phyloP scores from a whole-genome alignment of 306 rosid genomes.

The Cucurbita moschata region DNA sequence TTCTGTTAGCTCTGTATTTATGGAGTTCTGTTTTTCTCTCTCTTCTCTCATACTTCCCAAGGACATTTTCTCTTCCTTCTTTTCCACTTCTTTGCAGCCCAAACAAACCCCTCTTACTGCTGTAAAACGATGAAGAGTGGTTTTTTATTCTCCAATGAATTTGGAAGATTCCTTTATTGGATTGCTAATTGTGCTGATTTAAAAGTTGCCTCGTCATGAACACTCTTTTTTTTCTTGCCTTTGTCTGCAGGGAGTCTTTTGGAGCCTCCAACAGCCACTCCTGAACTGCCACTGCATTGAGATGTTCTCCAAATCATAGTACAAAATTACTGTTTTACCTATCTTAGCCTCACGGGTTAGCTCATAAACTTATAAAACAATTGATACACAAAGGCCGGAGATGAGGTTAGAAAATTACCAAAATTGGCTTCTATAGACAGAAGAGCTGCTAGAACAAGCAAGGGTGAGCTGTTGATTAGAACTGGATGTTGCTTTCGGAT shows the following conservation, averaged over 20 bases:
- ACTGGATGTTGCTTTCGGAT: neutral
- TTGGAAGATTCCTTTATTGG: slow-evolving; percentile 46
- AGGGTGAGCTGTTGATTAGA: slow-evolving; percentile 7
- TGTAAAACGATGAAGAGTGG: slow-evolving; percentile 18
- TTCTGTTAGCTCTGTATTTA: neutral
- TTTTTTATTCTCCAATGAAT: slow-evolving; percentile 63
- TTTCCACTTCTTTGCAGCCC: neutral
- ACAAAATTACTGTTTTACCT: neutral
- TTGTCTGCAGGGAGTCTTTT: neutral
- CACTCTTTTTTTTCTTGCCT: slow-evolving; percentile 5
- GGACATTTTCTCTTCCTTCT: neutral
- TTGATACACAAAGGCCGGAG: neutral
- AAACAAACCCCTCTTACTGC: slow-evolving; percentile 12
- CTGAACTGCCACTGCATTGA: slow-evolving; percentile 1
- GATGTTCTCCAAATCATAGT: neutral
- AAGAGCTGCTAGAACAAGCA: neutral
- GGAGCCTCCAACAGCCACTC: slow-evolving; percentile 8
- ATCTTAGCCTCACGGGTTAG: neutral
- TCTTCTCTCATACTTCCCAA: neutral
- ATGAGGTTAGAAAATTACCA: neutral
- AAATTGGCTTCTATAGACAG: neutral
- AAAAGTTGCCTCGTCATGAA: slow-evolving; percentile 7
- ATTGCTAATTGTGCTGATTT: slow-evolving; percentile 21
- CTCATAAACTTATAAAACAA: neutral
- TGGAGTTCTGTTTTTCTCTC: slow-evolving; percentile 1